These are phyloP conservation scores for Phialocephala sp. DNA, from an alignment of 2,329 filamentous ascomycete genomes.

Conservation along the genomic window DNA sequence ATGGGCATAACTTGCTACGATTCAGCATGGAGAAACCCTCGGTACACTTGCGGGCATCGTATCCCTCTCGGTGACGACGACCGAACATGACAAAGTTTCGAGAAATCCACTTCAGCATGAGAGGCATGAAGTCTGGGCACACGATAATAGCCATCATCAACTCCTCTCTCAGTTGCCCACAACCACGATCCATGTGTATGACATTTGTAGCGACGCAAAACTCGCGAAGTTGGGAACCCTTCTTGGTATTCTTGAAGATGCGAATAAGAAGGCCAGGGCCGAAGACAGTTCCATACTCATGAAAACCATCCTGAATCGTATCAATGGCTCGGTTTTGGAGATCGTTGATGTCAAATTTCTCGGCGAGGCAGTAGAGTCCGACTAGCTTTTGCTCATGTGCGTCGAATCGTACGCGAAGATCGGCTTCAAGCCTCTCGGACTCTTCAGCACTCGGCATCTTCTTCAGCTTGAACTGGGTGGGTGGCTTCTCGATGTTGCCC, in stretches of 20 bases:
- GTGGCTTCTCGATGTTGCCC: constrained; percentile 18
- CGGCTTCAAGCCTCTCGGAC: constrained; percentile 11
- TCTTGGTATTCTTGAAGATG: constrained; percentile 26
- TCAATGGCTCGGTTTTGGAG: constrained; percentile 32
- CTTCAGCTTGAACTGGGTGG: constrained; percentile 8
- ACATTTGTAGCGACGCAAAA: constrained; percentile 29
- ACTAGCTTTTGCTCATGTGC: constrained; percentile 20
- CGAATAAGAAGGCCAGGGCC: constrained; percentile 18
- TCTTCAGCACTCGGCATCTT: neutral
- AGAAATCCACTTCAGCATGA: constrained; percentile 33
- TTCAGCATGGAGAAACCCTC: constrained; percentile 25
- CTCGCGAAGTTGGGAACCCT: constrained; percentile 28
- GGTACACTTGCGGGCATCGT: constrained; percentile 1
- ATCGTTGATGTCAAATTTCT: constrained; percentile 23
- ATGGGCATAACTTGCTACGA: constrained; percentile 15
- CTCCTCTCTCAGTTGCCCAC: constrained; percentile 23
- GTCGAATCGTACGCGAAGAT: constrained; percentile 25
- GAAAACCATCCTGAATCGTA: constrained; percentile 31
- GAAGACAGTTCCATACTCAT: constrained; percentile 26
- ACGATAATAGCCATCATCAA: constrained; percentile 22
- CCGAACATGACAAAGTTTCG: constrained; percentile 27
- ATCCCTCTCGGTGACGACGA: constrained; percentile 19
- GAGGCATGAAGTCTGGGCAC: constrained; percentile 20
- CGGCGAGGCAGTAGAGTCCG: constrained; percentile 26
- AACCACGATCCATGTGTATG: constrained; percentile 30